Base-by-base conservation (phyloP, 352 stramenopile genomes). In the Globisporangium uncinulatum region DNA sequence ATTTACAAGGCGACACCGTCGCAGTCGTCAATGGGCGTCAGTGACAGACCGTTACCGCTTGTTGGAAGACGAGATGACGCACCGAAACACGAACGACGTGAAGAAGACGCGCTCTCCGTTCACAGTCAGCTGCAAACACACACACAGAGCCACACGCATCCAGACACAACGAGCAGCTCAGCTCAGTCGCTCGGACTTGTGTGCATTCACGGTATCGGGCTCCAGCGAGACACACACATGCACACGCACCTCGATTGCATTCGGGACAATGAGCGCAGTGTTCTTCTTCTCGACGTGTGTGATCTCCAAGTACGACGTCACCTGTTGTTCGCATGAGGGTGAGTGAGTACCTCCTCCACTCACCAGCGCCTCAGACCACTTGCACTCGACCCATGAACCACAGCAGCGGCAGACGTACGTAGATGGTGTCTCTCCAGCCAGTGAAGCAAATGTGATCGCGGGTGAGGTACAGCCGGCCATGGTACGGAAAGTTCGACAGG, bases 71-170 rank as follows among this genome's bases (percentile, higher is more conserved):
- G 24, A 29, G 24, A 29, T 4, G n/a, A 54, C 56, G 39, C 47
- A 92, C 84, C 85, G 69, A 59, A 89, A 94, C 0, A 94, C 72
- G 62, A 92, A 93, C 11, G 85, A 94, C 32, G 85, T 71, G 61
- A 94, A 89, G 54, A 94, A 94, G 0, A 84, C 64, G 19, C 81
- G 85, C 11, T 90, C 78, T 45, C 78, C 76, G 54, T 81, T 79
- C 31, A 82, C 71, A 3, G 72, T 90, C 24, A 87, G 64, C 81
- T 89, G 53, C 31, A 54, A 2, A 52, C 24, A 53, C 41, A 42
- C 41, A 42, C 8, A 41, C 14, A 29, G 5, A 24, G 8, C 7
- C 8, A 13, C 15, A 11, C 8, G 17, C 24, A 29, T 29, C 24
- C 24, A 29, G 24, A 29, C 24, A 29, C 24, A 4, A 29, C 24